Conservation (phyloP, 768 basidiomycete genomes). For the Boletales sp. region DNA sequence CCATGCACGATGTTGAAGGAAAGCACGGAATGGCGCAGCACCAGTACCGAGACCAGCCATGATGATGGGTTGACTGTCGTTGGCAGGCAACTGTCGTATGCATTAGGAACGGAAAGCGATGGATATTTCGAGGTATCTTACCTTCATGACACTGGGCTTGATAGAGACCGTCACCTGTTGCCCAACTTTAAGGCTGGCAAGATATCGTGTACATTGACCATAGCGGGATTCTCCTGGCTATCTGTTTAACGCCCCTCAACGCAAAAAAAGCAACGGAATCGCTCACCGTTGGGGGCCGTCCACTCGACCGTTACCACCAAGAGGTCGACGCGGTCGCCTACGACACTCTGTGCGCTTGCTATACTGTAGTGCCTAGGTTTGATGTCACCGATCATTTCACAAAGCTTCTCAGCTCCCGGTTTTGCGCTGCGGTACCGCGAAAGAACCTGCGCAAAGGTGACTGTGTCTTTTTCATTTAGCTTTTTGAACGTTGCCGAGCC, state of each 20-base stretch:
- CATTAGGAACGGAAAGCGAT: conserved; percentile 5
- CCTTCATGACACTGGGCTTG: conserved; percentile 99
- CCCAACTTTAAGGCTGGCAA: conserved; percentile 76
- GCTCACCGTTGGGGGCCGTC: conserved; percentile 75
- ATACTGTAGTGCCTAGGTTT: conserved; percentile 99
- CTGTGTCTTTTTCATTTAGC: conserved; percentile 89
- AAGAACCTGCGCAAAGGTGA: conserved; percentile 88
- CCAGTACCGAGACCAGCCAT: conserved; percentile 99
- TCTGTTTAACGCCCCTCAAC: conserved; percentile 3
- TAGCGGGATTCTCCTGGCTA: conserved; percentile 65
- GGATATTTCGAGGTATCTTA: conserved; percentile 27
- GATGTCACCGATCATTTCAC: conserved; percentile 89
- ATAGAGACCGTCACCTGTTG: conserved; percentile 96
- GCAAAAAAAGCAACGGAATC: neutral
- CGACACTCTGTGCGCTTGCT: conserved; percentile 91
- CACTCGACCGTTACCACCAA: conserved; percentile 97
- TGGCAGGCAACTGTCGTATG: conserved; percentile 66
- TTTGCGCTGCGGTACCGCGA: conserved; percentile 71
- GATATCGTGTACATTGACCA: conserved; percentile 96
- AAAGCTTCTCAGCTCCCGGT: conserved; percentile 80
- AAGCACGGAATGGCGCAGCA: conserved; percentile 98
- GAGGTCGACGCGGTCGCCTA: conserved; percentile 91
- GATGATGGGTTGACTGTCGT: conserved; percentile 85
- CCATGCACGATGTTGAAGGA: conserved; percentile 92
- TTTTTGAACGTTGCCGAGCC: conserved; percentile 93